Base-by-base conservation (phyloP, 164 flowering plant species). In the Stephania yunnanensis region DNA sequence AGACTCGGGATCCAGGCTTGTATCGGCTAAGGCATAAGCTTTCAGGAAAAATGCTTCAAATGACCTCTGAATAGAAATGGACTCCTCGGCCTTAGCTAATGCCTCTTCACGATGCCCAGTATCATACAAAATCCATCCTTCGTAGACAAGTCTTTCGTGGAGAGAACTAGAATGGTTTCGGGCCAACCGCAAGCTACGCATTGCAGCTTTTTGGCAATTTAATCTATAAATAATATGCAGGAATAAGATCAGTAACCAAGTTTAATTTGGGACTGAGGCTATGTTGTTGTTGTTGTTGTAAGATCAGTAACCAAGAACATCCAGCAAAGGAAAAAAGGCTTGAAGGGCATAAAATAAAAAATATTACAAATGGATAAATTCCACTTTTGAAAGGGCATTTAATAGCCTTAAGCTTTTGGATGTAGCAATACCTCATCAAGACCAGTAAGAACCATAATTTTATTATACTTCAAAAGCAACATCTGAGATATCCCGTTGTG, bases 41-140 rank as follows among this genome's bases (percentile, higher is more conserved):
- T 88, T 91, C 12, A 94, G 87, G 86, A 94, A 94, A 83, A 86
- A 89, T 6, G 95, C 94, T 83, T 94, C 98, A 79, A 94, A 94
- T 36, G 98, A 89, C 75, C 96, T 89, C 78, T 92, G 87, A 55
- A 91, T 79, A 3, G 80, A 77, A 67, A 94, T 87, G 69, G 98
- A 91, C 76, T 90, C 87, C 76, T 92, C 95, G 44, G 98, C 97
- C 84, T 87, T 90, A 20, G 89, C 84, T 58, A 94, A 83, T 80
- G 94, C 98, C 82, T 89, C 94, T 79, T 91, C 95, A 67, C 89
- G 89, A 81, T 92, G 84, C 36, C 94, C 96, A 45, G 94, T 92
- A 72, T 91, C 92, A 76, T 91, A 91, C 22, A 88, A 78, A 73
- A 89, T 87, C 93, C 95, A 89, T 66, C 95, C 95, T 84, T 91